Conservation (phyloP, 2,329 filamentous ascomycete genomes). For the Colletotrichum orchidophilum region DNA sequence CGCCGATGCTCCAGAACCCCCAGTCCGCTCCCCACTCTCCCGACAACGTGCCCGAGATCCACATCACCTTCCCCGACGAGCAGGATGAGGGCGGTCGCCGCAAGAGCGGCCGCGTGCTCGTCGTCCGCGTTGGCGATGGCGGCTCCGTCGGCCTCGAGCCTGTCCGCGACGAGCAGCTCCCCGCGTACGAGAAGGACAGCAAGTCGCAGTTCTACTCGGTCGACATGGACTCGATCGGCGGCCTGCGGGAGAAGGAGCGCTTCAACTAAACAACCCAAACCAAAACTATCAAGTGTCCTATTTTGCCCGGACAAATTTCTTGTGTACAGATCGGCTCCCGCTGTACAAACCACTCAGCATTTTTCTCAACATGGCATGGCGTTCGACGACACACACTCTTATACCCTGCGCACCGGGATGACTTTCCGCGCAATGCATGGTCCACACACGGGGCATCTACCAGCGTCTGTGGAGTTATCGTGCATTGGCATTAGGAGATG, state of each 20-base stretch:
- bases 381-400: conserved; percentile 34
- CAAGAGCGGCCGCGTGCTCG: conserved; percentile 87
- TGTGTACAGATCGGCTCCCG: conserved; percentile 30
- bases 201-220: conserved; percentile 88
- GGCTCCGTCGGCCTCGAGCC: conserved; percentile 89
- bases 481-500: conserved; percentile 25
- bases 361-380: conserved; percentile 33
- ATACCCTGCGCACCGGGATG: conserved; percentile 35
- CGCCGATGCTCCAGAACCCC: conserved; percentile 78
- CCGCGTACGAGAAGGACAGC: conserved; percentile 87
- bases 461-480: conserved; percentile 19
- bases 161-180: conserved; percentile 80
- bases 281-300: conserved; percentile 19
- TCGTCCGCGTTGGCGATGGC: conserved; percentile 90
- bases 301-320: conserved; percentile 12
- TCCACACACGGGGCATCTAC: conserved; percentile 14
- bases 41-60: conserved; percentile 92
- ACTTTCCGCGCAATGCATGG: conserved; percentile 24
- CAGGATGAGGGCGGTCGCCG: conserved; percentile 84
- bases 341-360: conserved; percentile 30
- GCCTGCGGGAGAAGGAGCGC: conserved; percentile 87
- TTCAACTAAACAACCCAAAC: conserved; percentile 39
- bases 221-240: conserved; percentile 93
- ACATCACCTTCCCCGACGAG: conserved; percentile 97
- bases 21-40: conserved; percentile 79